phyloP scores from a whole-genome alignment of 2,329 filamentous ascomycete species.

The Fusarium udum region DNA sequence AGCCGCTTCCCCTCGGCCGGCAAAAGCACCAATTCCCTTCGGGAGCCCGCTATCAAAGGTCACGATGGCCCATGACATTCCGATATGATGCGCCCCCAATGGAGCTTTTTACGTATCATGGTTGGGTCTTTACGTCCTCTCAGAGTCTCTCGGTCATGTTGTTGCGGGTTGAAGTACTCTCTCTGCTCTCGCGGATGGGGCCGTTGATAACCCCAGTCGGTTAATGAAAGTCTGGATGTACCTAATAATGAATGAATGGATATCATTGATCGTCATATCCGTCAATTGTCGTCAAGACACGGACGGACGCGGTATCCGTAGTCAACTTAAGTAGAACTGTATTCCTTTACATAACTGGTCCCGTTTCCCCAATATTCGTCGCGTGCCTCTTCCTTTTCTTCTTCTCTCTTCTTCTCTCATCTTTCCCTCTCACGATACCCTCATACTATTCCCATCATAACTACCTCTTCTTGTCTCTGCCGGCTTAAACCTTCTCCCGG shows the following conservation, averaged over 20 bases:
- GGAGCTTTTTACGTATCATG: conserved; percentile 20
- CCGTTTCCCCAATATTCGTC: conserved; percentile 31
- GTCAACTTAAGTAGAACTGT: not conserved
- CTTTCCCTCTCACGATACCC: conserved; percentile 29
- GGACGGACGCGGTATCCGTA: conserved; percentile 24
- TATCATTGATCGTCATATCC: conserved; percentile 43
- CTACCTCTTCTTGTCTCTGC: not conserved
- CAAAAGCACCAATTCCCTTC: conserved; percentile 32
- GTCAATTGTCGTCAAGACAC: conserved; percentile 31
- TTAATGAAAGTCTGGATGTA: not conserved
- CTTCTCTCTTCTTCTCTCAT: conserved; percentile 14
- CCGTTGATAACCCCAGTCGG: conserved; percentile 28
- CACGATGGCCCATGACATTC: conserved; percentile 38
- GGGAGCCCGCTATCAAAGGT: conserved; percentile 27
- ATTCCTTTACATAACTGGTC: conserved; percentile 21
- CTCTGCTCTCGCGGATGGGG: conserved; percentile 19
- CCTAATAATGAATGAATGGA: not conserved
- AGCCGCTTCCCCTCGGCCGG: conserved; percentile 44
- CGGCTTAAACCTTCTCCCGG: conserved; percentile 31
- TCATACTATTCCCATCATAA: conserved; percentile 26
- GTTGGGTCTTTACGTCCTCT: conserved; percentile 7
- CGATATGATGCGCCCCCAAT: conserved; percentile 29
- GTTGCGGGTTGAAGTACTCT: conserved; percentile 8
- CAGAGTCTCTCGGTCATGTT: conserved; percentile 29
- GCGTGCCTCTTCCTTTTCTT: conserved; percentile 21